Evolutionary conservation across 75 land plant species (phyloP).

Genomic region (Sequoiadendron giganteum): DNA sequence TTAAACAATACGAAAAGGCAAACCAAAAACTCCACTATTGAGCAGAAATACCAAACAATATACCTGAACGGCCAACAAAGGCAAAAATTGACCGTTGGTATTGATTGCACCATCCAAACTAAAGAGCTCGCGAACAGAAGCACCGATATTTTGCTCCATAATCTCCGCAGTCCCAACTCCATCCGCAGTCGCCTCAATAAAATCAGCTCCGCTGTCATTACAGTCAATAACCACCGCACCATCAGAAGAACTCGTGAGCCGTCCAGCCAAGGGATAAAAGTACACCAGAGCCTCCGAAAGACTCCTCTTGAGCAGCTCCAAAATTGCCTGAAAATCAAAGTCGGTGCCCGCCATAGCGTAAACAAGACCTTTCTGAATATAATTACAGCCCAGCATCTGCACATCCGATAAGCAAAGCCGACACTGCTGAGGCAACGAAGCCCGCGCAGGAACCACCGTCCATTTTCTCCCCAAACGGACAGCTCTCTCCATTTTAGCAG

Average conservation of each 20-base stretch:
- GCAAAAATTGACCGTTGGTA: constrained; percentile 38
- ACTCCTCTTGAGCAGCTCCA: constrained; percentile 25
- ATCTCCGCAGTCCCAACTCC: not conserved
- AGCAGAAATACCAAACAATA: constrained; percentile 16
- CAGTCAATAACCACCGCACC: constrained; percentile 1
- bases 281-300: constrained; percentile 3
- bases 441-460: constrained; percentile 22
- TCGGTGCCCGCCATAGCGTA: constrained; percentile 27
- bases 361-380: constrained; percentile 66
- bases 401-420: constrained; percentile 59
- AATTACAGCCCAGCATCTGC: constrained; percentile 68
- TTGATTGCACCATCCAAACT: constrained; percentile 34
- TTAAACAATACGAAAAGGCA: too few relatives aligned
- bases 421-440: constrained; percentile 22
- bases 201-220: constrained; percentile 9
- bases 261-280: constrained; percentile 13
- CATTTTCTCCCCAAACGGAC: constrained; percentile 4
- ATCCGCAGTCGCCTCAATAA: not conserved
- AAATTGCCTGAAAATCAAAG: not conserved
- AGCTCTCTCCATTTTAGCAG: not conserved
- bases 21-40: constrained; percentile 1
- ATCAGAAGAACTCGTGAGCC: not conserved
- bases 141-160: constrained; percentile 16
- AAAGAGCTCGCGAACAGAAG: constrained; percentile 32
- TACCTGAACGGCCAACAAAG: constrained; percentile 49